Base-by-base conservation (phyloP, 2,329 filamentous ascomycete species). In the Cladophialophora immunda region DNA sequence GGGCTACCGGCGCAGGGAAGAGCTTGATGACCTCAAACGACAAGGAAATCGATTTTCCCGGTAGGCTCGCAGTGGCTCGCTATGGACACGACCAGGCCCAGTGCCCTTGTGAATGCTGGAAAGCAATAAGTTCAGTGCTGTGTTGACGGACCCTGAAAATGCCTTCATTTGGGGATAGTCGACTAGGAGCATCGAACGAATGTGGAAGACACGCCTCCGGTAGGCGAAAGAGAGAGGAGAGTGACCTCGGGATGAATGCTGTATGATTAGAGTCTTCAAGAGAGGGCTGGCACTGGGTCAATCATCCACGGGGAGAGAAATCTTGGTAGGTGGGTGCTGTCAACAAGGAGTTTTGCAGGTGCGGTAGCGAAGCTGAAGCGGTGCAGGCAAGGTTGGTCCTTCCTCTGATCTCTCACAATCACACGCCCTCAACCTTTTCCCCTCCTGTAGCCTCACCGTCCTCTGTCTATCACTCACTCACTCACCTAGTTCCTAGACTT, bases 401-500 rank as follows among this genome's bases (percentile, higher is more conserved):
- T 50, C 22, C 45, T 25, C 8, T 50, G 34, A 13, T 54, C 47
- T 29, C 19, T 52, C 47, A 54, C 36, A 41, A 41, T n/a, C n/a
- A 41, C 41, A 61, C 41, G 7, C 25, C 8, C 41, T 29, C 4
- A 7, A 29, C 15, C 41, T 19, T 19, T 25, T 25, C 30, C 34
- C 9, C 6, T 50, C 17, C 30, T 50, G 29, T 29, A 11, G 34
- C 15, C 52, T 54, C n/a, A 17, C 52, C 22, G 27, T 5, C 17
- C 52, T 45, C 19, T 27, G 15, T 17, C 27, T 34, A 15, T n/a
- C n/a, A n/a, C 15, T 34, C 17, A 32, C 25, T 34, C 4, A 17
- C 47, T 25, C 47, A 19, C 36, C 17, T n/a, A 15, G 30, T 54
- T 62, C 17, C 52, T 56, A 34, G n/a, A 2, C 36, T 34, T 62